Percentiles rank a stretch among this genome's conserved stretches.
Conservation (phyloP, 164 flowering plant genomes). For the Kalanchoe fedtschenkoi region DNA sequence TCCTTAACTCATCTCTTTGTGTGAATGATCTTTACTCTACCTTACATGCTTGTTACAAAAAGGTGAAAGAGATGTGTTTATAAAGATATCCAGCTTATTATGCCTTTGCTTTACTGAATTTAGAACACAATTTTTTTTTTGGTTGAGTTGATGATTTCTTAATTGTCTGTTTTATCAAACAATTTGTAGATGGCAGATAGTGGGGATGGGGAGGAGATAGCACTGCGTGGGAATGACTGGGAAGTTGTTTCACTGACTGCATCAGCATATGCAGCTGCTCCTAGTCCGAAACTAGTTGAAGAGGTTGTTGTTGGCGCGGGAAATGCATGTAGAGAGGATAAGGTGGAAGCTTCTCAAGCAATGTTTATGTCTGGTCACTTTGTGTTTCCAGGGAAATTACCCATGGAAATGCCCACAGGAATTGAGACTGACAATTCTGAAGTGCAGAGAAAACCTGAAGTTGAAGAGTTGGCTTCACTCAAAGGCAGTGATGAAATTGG, state of each 20-base stretch:
- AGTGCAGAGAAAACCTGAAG: slow-evolving; percentile 11
- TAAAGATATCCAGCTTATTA: too few species aligned
- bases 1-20: not conserved
- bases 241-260: slow-evolving; percentile 97
- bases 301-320: slow-evolving; percentile 23
- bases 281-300: slow-evolving; percentile 43
- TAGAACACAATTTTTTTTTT: too few species aligned
- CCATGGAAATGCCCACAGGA: slow-evolving; percentile 54
- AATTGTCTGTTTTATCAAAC: not conserved
- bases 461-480: not conserved
- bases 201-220: slow-evolving; percentile 34
- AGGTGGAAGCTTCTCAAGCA: slow-evolving; percentile 46
- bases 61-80: not conserved
- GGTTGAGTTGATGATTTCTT: not conserved
- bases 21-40: not conserved
- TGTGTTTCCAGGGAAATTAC: slow-evolving; percentile 71
- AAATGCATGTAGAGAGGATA: slow-evolving; percentile 12
- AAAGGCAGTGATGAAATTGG: slow-evolving; percentile 20
- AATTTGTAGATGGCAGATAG: slow-evolving; percentile 35
- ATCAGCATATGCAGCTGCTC: slow-evolving; percentile 88
- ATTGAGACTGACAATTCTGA: slow-evolving; percentile 27
- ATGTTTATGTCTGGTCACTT: slow-evolving; percentile 88
- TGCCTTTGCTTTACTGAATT: too few species aligned
- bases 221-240: slow-evolving; percentile 83
- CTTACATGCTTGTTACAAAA: not conserved